Base-by-base conservation (phyloP, 2,329 filamentous ascomycete genomes). In the Penicillium psychrosexuale region DNA sequence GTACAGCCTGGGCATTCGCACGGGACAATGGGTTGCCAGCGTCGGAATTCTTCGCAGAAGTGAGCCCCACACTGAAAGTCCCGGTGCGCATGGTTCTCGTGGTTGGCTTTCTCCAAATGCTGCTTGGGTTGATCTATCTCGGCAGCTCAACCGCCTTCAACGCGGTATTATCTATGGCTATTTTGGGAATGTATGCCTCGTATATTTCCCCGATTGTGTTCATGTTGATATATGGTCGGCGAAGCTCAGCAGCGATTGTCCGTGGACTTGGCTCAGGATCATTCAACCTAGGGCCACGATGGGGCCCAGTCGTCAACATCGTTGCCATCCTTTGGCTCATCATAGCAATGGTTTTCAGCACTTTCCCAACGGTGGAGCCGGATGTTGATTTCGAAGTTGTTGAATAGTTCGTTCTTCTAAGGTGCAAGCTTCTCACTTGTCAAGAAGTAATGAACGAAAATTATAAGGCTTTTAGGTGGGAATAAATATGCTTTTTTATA, bases 1-100 rank as follows among this genome's bases (percentile, higher is more conserved):
- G 59, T 31, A 63, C 61, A 6, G 59, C 61, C 55, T 82, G 79
- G 79, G 78, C 77, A 17, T 82, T 82, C 61, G 79, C 80, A 9
- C 72, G 80, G 5, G 80, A 82, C 60, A 65, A 71, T 13, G 80
- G 79, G 3, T 56, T 82, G 1, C 79, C 80, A 0, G 74, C 71
- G n/a, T 72, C 75, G 19, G 44, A 58, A 17, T 74, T 72, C 56
- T 67, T 81, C 11, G 66, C 71, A 9, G 66, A 70, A 11, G 75
- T 82, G 6, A 62, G 78, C 52, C 63, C 65, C 2, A 67, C 51
- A 13, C 64, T 77, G 3, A 74, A 77, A 51, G 77, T 81, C 0
- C 79, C 78, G 0, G 54, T 81, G 1, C 65, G 72, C 33, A 78
- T 78, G 27, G 76, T 80, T 51, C 58, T 71, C 19, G 64, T 71